These are phyloP conservation scores for Colletotrichum eremochloae DNA, from an alignment of 2,329 filamentous ascomycete species.

Conservation along the genomic window DNA sequence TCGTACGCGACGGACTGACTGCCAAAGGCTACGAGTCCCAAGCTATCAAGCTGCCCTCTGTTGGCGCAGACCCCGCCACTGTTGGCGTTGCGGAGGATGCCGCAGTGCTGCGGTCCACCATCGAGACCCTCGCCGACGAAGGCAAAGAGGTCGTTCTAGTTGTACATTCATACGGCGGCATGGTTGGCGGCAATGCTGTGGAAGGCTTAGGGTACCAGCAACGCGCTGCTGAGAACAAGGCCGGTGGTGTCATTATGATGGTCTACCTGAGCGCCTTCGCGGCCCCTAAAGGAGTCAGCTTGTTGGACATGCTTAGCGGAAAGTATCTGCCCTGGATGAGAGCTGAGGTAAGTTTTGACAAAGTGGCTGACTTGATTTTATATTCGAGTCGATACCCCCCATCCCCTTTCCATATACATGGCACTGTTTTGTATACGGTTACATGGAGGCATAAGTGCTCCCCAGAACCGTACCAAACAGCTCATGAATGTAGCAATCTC, in stretches of 20 bases:
- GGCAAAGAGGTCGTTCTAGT: slow-evolving; percentile 58
- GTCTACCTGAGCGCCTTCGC: slow-evolving; percentile 54
- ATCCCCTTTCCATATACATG: slow-evolving; percentile 17
- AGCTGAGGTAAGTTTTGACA: slow-evolving; percentile 40
- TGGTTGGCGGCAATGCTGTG: slow-evolving; percentile 55
- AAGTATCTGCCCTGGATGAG: slow-evolving; percentile 48
- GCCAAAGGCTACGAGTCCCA: slow-evolving; percentile 50
- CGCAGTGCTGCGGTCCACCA: slow-evolving; percentile 46
- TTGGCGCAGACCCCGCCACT: slow-evolving; percentile 48
- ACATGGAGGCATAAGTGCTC: neutral
- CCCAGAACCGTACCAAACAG: neutral
- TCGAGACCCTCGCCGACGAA: slow-evolving; percentile 50
- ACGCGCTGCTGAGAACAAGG: slow-evolving; percentile 48
- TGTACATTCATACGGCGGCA: slow-evolving; percentile 60
- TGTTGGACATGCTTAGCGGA: slow-evolving; percentile 45
- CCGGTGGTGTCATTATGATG: slow-evolving; percentile 54
- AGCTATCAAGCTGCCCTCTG: slow-evolving; percentile 50
- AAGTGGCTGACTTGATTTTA: neutral
- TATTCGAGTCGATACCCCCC: neutral
- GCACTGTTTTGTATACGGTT: slow-evolving; percentile 23
- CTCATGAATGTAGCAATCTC: neutral
- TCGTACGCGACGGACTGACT: slow-evolving; percentile 49
- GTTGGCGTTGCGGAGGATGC: slow-evolving; percentile 50
- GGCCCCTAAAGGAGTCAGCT: slow-evolving; percentile 45
- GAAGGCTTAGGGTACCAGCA: slow-evolving; percentile 52